Evolutionary conservation across 139 green algal species (phyloP).

Genomic region (Tetradesmus obliquus): DNA sequence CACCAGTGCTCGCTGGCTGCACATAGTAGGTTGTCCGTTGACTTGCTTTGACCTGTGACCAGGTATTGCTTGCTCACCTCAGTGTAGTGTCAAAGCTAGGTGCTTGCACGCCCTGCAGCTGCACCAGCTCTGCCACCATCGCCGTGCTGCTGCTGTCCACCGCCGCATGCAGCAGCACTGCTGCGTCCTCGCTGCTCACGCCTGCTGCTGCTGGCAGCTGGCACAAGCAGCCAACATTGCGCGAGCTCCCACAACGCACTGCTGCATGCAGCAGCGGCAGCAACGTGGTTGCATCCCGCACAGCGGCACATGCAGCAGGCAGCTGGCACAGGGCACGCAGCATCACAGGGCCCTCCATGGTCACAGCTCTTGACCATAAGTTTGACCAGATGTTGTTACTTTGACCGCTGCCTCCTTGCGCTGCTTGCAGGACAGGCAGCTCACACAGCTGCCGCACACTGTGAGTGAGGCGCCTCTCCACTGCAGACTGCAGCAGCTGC

Average conservation of each 20-base stretch:
- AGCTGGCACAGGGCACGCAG: neutral
- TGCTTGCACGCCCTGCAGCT: neutral
- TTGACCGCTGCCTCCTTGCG: neutral
- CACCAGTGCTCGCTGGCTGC: too few relatives aligned
- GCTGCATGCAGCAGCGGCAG: neutral
- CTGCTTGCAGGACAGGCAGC: conserved; percentile 1
- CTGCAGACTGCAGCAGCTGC: neutral
- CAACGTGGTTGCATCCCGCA: neutral
- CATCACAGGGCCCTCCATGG: neutral
- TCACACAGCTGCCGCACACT: neutral
- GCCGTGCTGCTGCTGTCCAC: neutral
- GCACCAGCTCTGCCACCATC: neutral
- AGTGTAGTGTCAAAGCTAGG: neutral
- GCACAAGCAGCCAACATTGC: neutral
- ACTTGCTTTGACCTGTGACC: too few relatives aligned
- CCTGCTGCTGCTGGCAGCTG: neutral
- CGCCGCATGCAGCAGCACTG: neutral
- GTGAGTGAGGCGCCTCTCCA: neutral
- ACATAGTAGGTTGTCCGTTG: too few relatives aligned
- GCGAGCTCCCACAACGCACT: neutral
- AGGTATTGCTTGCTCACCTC: neutral
- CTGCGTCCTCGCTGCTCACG: neutral
- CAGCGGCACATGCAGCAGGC: neutral
- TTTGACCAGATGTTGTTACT: neutral
- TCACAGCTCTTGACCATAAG: neutral